A percentile compares a stretch with the other conserved stretches of the same genome.
These are phyloP conservation scores for Alternaria postmessia DNA, from an alignment of 2,329 filamentous ascomycete genomes.

Conservation along the genomic window DNA sequence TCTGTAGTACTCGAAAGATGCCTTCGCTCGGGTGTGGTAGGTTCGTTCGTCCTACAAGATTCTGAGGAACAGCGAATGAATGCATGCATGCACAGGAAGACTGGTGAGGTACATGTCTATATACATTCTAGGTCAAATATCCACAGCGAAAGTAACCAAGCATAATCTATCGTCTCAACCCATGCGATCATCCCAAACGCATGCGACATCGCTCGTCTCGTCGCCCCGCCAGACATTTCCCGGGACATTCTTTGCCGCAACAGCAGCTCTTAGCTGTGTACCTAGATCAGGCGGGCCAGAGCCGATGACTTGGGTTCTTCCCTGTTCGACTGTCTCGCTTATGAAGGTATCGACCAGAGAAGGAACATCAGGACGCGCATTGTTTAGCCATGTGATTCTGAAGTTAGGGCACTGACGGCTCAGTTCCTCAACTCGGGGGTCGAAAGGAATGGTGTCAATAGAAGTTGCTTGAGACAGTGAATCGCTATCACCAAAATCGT, in stretches of 20 bases:
- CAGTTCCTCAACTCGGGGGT: slow-evolving; percentile 6
- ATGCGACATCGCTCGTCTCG: slow-evolving; percentile 7
- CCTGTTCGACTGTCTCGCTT: slow-evolving; percentile 7
- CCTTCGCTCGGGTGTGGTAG: too few species aligned
- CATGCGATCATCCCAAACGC: slow-evolving; percentile 15
- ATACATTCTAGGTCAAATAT: not conserved
- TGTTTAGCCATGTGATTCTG: slow-evolving; percentile 8
- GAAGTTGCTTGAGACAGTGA: not conserved
- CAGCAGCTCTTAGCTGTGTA: slow-evolving; percentile 10
- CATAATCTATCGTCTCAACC: not conserved
- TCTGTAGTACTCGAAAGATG: too few species aligned
- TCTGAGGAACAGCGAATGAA: too few species aligned
- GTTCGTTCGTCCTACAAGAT: too few species aligned
- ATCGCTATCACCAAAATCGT: not conserved
- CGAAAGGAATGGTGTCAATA: not conserved
- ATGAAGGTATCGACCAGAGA: slow-evolving; percentile 6
- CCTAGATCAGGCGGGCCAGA: slow-evolving; percentile 5
- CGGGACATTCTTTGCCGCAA: slow-evolving; percentile 10
- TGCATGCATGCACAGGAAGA: not conserved
- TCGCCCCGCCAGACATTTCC: slow-evolving; percentile 9
- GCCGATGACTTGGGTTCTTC: slow-evolving; percentile 2
- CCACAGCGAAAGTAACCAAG: not conserved
- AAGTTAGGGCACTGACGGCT: slow-evolving; percentile 6
- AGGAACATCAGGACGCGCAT: slow-evolving; percentile 4
- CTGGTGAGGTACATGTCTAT: not conserved